phyloP scores from a whole-genome alignment of 2,329 filamentous ascomycete species.

The Cryphonectria naterciae region DNA sequence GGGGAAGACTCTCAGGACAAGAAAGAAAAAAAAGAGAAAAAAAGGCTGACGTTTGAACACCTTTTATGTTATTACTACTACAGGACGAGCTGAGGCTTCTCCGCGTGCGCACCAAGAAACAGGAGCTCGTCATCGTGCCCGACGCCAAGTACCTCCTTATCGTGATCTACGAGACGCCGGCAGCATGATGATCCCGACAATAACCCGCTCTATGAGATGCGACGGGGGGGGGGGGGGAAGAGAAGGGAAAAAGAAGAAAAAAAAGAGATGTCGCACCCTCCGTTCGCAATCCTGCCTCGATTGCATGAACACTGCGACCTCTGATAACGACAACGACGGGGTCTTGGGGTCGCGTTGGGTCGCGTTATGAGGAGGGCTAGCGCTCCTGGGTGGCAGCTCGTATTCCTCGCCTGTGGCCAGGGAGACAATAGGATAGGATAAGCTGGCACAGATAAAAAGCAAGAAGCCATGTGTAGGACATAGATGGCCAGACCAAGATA shows the following conservation, averaged over 20 bases:
- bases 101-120: conserved; percentile 79
- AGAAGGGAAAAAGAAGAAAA: neutral
- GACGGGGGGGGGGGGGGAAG: too few species aligned
- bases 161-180: conserved; percentile 80
- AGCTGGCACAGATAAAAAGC: neutral
- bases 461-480: neutral
- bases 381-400: neutral
- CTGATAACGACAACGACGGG: neutral
- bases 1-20: neutral
- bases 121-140: conserved; percentile 82
- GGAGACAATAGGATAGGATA: neutral
- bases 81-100: conserved; percentile 78
- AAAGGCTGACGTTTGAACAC: conserved; percentile 7
- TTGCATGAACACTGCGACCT: neutral
- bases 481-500: neutral
- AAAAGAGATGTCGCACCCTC: neutral
- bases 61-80: neutral
- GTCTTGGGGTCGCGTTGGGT: neutral
- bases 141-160: conserved; percentile 79
- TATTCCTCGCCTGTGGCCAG: neutral
- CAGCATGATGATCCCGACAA: conserved; percentile 52
- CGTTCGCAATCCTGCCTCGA: neutral
- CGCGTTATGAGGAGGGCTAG: neutral
- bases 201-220: neutral
- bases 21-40: too few species aligned